phyloP scores from a whole-genome alignment of 2,329 filamentous ascomycete genomes.

The Clonostachys byssicola region DNA sequence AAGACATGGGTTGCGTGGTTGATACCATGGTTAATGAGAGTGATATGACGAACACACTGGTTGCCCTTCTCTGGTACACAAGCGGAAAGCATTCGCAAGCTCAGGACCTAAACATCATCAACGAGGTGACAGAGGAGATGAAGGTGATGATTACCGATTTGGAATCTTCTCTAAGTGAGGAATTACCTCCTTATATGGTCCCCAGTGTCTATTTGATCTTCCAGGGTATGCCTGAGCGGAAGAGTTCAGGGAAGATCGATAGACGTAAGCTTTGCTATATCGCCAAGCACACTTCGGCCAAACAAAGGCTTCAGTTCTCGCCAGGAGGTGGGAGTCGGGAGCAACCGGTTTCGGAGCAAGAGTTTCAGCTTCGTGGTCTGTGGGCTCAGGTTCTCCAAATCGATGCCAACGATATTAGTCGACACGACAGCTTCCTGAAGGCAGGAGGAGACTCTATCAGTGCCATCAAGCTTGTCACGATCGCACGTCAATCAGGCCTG shows the following conservation, averaged over 20 bases:
- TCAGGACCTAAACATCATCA: no score
- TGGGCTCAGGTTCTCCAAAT: conserved; percentile 25
- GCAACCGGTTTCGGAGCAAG: conserved; percentile 22
- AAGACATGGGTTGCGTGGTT: neutral
- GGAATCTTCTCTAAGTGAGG: neutral
- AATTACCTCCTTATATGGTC: conserved; percentile 20
- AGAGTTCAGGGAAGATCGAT: conserved; percentile 20
- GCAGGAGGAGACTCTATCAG: conserved; percentile 39
- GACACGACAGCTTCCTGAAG: conserved; percentile 31
- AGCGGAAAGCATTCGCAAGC: neutral
- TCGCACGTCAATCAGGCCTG: conserved; percentile 24
- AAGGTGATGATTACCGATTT: neutral
- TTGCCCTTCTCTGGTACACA: neutral
- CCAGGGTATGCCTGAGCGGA: conserved; percentile 12
- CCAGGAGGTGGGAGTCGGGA: neutral
- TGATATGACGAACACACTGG: neutral
- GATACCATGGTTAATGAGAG: neutral
- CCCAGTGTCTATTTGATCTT: conserved; percentile 21
- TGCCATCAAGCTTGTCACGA: conserved; percentile 37
- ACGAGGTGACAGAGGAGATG: conserved; percentile 1
- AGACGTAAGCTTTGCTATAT: conserved; percentile 13
- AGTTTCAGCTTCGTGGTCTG: conserved; percentile 21
- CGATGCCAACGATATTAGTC: conserved; percentile 15
- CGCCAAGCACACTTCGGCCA: conserved; percentile 10
- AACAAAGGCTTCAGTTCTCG: conserved; percentile 2